Conservation (phyloP, 305 asterid genomes). For the Euphrasia arctica region DNA sequence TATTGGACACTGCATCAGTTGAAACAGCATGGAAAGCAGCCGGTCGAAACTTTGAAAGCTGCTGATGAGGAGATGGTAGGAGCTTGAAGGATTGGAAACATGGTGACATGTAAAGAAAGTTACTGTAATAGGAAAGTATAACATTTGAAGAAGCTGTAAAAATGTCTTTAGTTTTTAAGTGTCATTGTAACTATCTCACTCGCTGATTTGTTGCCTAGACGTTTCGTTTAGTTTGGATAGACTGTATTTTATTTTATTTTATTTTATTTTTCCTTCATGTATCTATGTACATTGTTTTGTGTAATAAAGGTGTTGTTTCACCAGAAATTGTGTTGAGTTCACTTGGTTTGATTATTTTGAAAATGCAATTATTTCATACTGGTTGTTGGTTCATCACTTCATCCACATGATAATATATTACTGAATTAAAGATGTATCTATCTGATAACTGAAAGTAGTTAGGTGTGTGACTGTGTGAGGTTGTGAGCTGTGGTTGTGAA, state of each 20-base stretch:
- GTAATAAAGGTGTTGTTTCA: constrained; percentile 43
- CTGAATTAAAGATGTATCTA: no score
- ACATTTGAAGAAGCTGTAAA: constrained; percentile 42
- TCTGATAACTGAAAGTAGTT: no score
- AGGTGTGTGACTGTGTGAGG: no score
- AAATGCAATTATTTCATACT: no score
- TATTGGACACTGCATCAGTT: constrained; percentile 88
- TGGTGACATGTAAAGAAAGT: constrained; percentile 27
- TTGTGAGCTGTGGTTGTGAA: no score
- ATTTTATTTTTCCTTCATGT: constrained; percentile 10
- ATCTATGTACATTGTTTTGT: constrained; percentile 46
- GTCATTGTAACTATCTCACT: constrained; percentile 32
- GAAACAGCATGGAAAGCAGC: constrained; percentile 68
- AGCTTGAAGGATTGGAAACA: constrained; percentile 28
- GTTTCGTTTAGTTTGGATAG: constrained; percentile 28
- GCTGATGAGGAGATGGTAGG: constrained; percentile 35
- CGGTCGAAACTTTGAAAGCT: constrained; percentile 37
- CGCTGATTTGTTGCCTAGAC: constrained; percentile 45
- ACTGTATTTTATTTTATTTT: constrained; percentile 25
- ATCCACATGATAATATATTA: no score
- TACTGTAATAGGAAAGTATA: constrained; percentile 21
- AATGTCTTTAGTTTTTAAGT: constrained; percentile 25
- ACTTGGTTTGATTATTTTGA: background rate
- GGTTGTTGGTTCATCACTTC: no score
- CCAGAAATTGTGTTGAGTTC: constrained; percentile 8